These are phyloP conservation scores for Artemisia argyi DNA, from an alignment of 129 eudicot species.

Conservation along the genomic window DNA sequence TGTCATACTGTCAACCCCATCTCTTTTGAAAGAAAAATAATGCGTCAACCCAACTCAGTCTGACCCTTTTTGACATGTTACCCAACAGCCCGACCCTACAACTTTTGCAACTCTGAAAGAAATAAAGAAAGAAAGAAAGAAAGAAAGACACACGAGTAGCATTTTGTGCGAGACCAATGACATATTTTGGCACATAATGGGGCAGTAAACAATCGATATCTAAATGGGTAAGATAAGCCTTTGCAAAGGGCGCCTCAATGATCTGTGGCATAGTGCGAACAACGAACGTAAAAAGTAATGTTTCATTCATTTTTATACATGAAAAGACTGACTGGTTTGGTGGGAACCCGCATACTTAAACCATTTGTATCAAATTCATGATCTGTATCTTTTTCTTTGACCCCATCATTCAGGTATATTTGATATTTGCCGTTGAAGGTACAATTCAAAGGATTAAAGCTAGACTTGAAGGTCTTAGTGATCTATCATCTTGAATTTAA, in stretches of 20 bases:
- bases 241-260: slow-evolving; percentile 59
- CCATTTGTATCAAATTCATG: slow-evolving; percentile 56
- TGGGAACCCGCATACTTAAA: slow-evolving; percentile 49
- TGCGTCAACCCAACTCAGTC: not conserved
- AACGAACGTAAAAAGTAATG: slow-evolving; percentile 78
- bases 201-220: slow-evolving; percentile 80
- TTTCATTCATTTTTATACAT: slow-evolving; percentile 78
- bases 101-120: not conserved
- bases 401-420: slow-evolving; percentile 69
- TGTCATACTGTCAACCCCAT: too few relatives aligned
- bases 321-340: slow-evolving; percentile 60
- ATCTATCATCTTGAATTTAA: not conserved
- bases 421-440: slow-evolving; percentile 77
- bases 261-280: slow-evolving; percentile 79
- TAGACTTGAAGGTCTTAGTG: slow-evolving; percentile 48
- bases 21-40: too few relatives aligned
- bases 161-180: not conserved
- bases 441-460: slow-evolving; percentile 58
- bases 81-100: not conserved
- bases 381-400: slow-evolving; percentile 39
- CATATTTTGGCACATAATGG: slow-evolving; percentile 39
- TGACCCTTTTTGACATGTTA: not conserved
- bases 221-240: slow-evolving; percentile 67
- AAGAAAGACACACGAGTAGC: not conserved
- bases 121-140: not conserved